phyloP scores from a whole-genome alignment of 2,329 filamentous ascomycete species.

The Trematosphaeria pertusa region DNA sequence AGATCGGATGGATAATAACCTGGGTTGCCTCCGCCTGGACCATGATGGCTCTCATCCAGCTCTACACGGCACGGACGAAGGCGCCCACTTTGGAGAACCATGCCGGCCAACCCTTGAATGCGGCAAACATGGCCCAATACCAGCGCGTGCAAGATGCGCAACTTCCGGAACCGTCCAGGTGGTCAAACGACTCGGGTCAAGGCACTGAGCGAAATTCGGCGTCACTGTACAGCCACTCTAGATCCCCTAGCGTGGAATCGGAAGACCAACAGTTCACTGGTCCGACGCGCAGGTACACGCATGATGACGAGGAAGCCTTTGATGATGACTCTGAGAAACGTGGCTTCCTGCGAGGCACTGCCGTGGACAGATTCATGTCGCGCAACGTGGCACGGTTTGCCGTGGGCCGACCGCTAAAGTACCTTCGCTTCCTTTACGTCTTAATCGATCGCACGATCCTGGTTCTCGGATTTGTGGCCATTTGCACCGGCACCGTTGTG shows the following conservation, averaged over 20 bases:
- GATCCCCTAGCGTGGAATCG: slow-evolving; percentile 65
- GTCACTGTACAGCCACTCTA: slow-evolving; percentile 70
- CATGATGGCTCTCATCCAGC: slow-evolving; percentile 69
- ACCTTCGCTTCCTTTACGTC: slow-evolving; percentile 68
- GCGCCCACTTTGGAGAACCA: slow-evolving; percentile 25
- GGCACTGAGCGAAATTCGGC: slow-evolving; percentile 74
- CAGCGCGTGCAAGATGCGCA: slow-evolving; percentile 45
- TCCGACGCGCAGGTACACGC: slow-evolving; percentile 45
- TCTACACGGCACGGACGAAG: slow-evolving; percentile 60
- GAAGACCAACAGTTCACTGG: slow-evolving; percentile 45
- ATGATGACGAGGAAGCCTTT: slow-evolving; percentile 56
- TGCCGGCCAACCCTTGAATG: slow-evolving; percentile 37
- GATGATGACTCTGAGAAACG: slow-evolving; percentile 54
- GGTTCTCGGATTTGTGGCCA: slow-evolving; percentile 75
- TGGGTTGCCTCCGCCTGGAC: slow-evolving; percentile 75
- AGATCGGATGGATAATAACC: slow-evolving; percentile 83
- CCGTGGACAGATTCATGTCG: slow-evolving; percentile 60
- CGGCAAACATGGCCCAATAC: slow-evolving; percentile 47
- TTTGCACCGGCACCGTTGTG: slow-evolving; percentile 75
- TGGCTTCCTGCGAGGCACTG: slow-evolving; percentile 55
- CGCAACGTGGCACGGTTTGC: slow-evolving; percentile 61
- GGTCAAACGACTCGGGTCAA: slow-evolving; percentile 60
- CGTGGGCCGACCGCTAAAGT: slow-evolving; percentile 63
- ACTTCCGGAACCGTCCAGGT: slow-evolving; percentile 36
- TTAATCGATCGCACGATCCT: slow-evolving; percentile 79